Base-by-base conservation (phyloP, 495 filamentous ascomycete species). In the Podospora appendiculata region DNA sequence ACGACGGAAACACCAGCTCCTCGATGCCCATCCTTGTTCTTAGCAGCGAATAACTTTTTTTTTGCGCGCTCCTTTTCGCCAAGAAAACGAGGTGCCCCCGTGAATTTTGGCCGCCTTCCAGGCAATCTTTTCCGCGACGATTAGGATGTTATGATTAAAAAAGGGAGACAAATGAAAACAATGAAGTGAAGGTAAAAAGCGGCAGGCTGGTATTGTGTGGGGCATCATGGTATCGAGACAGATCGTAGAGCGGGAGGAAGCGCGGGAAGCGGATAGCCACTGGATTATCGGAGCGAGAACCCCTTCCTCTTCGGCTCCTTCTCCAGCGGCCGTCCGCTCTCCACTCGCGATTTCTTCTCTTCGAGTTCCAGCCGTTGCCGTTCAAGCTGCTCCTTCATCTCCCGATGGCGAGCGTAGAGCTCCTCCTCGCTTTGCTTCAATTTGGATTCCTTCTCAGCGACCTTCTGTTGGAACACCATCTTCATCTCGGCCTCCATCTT, bases 381-480 rank as follows among this genome's bases (percentile, higher is more conserved):
- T 62, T 98, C 94, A 53, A 98, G 82, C 72, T 97, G 92, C 59
- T 98, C 93, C 79, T 97, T 98, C 93, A 98, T 98, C 79, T 98
- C 93, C 63, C 90, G 82, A 75, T 98, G 93, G 61, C 93, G 85
- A 51, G 94, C 90, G 63, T 97, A 96, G 55, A 98, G 74, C 78
- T 98, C 93, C 72, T 97, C 93, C 73, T 98, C 93, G 80, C 89
- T 95, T 77, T 96, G 91, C 71, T 90, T 93, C 70, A 98, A 79
- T 75, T 98, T 98, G 82, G 89, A 95, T 73, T 98, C 93, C 81
- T 98, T 98, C 74, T 98, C 93, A 53, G 88, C 82, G 17, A 98
- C 93, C 87, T 98, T 98, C 70, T 97, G 94, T 70, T 98, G 93
- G 90, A 98, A 98, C 64, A 98, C 93, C 93, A 97, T 96, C 89